A percentile compares a stretch with the other conserved stretches of the same genome.
Conservation (phyloP, 2,329 filamentous ascomycete genomes). For the Cladosporium halotolerans region DNA sequence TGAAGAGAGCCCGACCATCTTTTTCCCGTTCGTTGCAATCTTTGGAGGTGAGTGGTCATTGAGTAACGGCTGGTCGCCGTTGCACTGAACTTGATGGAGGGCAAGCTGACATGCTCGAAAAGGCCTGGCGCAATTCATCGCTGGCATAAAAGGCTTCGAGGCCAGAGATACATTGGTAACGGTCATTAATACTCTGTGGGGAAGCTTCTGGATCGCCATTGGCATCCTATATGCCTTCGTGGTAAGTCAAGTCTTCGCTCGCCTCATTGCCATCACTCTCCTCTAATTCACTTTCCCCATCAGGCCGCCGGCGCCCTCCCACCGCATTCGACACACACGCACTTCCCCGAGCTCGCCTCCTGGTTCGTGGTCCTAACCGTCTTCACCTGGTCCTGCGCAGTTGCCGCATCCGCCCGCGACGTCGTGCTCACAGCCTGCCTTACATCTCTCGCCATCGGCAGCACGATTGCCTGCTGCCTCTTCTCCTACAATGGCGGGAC, state of each 20-base stretch:
- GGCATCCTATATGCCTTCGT: slow-evolving; percentile 15
- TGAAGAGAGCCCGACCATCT: slow-evolving; percentile 19
- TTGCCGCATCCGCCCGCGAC: slow-evolving; percentile 16
- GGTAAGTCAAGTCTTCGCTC: background rate
- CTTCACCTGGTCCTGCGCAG: slow-evolving; percentile 17
- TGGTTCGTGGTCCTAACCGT: slow-evolving; percentile 20
- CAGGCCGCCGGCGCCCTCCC: slow-evolving; percentile 11
- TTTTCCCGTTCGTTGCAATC: slow-evolving; percentile 26
- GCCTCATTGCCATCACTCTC: background rate
- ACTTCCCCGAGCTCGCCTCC: slow-evolving; percentile 20
- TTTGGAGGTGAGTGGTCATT: slow-evolving; percentile 15
- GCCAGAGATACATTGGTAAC: slow-evolving; percentile 21
- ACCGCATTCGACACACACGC: slow-evolving; percentile 15
- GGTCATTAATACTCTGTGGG: slow-evolving; percentile 22
- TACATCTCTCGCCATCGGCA: slow-evolving; percentile 17
- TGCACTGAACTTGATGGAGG: too few relatives aligned
- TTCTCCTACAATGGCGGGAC: slow-evolving; percentile 17
- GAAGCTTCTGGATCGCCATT: slow-evolving; percentile 21
- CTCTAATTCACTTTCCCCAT: background rate
- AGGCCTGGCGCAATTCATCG: slow-evolving; percentile 27
- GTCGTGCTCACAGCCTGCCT: slow-evolving; percentile 16
- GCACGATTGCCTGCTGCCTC: slow-evolving; percentile 19
- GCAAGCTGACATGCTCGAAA: background rate
- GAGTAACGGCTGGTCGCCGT: background rate
- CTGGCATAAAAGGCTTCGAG: slow-evolving; percentile 20